phyloP scores from a whole-genome alignment of 257 asterid species.

The Agastache rugosa region DNA sequence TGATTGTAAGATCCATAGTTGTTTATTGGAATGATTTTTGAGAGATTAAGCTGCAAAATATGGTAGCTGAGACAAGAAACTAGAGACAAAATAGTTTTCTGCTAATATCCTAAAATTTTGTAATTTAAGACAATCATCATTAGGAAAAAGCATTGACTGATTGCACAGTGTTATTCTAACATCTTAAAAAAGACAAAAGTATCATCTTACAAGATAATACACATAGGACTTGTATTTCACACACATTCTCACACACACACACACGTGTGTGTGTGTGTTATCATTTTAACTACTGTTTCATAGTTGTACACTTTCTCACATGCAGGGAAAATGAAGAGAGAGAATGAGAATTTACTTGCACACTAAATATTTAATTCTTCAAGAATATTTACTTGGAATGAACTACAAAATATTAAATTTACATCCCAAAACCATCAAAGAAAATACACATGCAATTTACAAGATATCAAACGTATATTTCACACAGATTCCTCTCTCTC shows the following conservation, averaged over 20 bases:
- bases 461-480: not conserved
- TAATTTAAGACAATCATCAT: constrained; percentile 8
- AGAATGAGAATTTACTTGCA: no score
- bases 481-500: not conserved
- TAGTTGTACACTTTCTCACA: no score
- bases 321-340: no score
- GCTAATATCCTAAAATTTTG: not conserved
- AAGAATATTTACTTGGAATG: not conserved
- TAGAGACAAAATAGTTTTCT: constrained; percentile 36
- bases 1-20: constrained; percentile 29
- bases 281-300: no score
- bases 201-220: not conserved
- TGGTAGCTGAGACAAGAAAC: constrained; percentile 34
- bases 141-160: constrained; percentile 28
- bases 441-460: not conserved
- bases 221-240: no score
- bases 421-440: constrained; percentile 5
- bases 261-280: no score
- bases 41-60: constrained; percentile 17
- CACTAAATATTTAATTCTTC: not conserved
- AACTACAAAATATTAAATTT: not conserved
- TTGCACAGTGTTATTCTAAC: not conserved
- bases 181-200: not conserved
- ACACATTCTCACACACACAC: no score
- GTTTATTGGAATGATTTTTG: constrained; percentile 21